These are phyloP conservation scores for Yamadazyma endophytica DNA, from an alignment of 805 yeast species.

Conservation along the genomic window DNA sequence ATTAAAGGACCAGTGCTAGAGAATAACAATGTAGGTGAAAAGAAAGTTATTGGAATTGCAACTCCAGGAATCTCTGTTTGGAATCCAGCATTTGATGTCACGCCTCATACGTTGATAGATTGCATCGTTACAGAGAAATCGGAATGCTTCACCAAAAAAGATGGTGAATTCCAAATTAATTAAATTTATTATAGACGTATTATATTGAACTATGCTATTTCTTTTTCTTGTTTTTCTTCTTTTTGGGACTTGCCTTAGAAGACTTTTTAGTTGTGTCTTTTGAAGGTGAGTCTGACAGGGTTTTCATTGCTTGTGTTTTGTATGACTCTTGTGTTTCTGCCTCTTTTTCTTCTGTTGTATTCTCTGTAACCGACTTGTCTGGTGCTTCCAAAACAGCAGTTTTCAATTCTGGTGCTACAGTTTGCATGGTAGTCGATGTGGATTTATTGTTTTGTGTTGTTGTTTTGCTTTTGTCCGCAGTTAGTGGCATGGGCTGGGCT, in stretches of 20 bases:
- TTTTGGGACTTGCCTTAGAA: no score
- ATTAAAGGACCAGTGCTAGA: slow-evolving; percentile 54
- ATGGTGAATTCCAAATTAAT: slow-evolving; percentile 49
- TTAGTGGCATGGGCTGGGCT: no score
- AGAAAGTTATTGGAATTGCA: slow-evolving; percentile 67
- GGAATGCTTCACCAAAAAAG: slow-evolving; percentile 45
- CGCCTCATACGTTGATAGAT: slow-evolving; percentile 79
- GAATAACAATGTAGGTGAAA: slow-evolving; percentile 28
- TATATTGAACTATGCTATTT: slow-evolving; percentile 9
- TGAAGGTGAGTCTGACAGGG: no score
- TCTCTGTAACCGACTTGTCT: no score
- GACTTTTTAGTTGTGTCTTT: no score
- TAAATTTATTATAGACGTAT: slow-evolving; percentile 3
- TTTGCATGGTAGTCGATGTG: no score
- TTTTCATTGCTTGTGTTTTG: background rate
- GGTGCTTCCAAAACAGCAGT: no score
- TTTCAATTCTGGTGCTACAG: no score
- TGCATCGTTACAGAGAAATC: slow-evolving; percentile 81
- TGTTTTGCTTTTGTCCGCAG: no score
- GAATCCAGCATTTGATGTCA: slow-evolving; percentile 96
- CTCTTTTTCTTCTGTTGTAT: no score
- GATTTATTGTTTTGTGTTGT: no score
- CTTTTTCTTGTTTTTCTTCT: slow-evolving; percentile 12
- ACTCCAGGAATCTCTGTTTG: slow-evolving; percentile 83
- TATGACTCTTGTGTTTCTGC: background rate